A percentile compares a stretch with the other conserved stretches of the same genome.
phyloP scores from a whole-genome alignment of 1,284 basidiomycete species.

The Rhodotorula sp. region DNA sequence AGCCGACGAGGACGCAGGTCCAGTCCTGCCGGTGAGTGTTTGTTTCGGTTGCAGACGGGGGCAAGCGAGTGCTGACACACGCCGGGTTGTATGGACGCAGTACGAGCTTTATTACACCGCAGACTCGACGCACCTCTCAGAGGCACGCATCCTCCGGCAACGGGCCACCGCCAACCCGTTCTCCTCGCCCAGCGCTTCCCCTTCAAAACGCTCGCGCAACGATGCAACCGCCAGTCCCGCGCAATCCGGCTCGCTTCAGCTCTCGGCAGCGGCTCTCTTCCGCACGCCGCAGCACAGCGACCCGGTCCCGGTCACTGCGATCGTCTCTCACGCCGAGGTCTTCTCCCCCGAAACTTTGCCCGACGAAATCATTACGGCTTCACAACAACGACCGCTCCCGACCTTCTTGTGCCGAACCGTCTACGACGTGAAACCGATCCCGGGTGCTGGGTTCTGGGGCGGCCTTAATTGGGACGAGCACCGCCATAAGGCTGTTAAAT shows the following conservation, averaged over 20 bases:
- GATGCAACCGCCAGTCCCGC: not conserved
- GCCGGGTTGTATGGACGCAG: not conserved
- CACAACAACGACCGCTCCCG: not conserved
- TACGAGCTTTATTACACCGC: slow-evolving; percentile 40
- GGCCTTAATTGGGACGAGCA: slow-evolving; percentile 35
- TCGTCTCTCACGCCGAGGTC: slow-evolving; percentile 22
- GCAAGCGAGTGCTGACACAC: not conserved
- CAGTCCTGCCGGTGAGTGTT: slow-evolving; percentile 12
- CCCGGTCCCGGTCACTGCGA: slow-evolving; percentile 20
- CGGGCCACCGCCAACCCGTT: slow-evolving; percentile 13
- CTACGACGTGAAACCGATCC: slow-evolving; percentile 40
- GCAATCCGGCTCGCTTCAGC: not conserved
- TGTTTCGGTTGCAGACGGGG: not conserved
- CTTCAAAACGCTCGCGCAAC: slow-evolving; percentile 9
- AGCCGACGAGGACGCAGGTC: slow-evolving; percentile 15
- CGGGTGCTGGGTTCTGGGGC: slow-evolving; percentile 37
- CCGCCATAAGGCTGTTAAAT: slow-evolving; percentile 2
- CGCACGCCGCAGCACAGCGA: slow-evolving; percentile 33
- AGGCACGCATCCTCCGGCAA: slow-evolving; percentile 18
- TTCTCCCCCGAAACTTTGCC: slow-evolving; percentile 4
- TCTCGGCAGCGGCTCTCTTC: slow-evolving; percentile 18
- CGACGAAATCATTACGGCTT: not conserved
- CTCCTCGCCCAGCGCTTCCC: slow-evolving; percentile 8
- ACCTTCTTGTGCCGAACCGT: slow-evolving; percentile 39
- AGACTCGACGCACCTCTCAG: slow-evolving; percentile 35